These are phyloP conservation scores for Aspergillus latus DNA, from an alignment of 2,329 filamentous ascomycete genomes.

Conservation along the genomic window DNA sequence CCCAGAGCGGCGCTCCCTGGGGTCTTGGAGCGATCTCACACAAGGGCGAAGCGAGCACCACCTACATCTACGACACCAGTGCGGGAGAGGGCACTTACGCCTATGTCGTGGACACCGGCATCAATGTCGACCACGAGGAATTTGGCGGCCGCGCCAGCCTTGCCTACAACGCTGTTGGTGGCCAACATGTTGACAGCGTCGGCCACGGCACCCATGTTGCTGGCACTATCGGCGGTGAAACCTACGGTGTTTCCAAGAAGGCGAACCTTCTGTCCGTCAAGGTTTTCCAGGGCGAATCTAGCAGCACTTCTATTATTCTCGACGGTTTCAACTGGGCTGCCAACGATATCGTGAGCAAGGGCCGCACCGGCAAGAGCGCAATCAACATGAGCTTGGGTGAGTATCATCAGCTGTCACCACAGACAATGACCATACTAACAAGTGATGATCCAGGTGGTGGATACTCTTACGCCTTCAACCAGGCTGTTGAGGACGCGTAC, in stretches of 20 bases:
- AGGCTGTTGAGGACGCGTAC: constrained; percentile 39
- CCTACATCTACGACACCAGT: constrained; percentile 38
- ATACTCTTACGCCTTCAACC: constrained; percentile 39
- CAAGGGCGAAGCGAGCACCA: constrained; percentile 20
- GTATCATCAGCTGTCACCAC: neutral
- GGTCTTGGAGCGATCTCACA: constrained; percentile 39
- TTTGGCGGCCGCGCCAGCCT: constrained; percentile 39
- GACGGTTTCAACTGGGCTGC: constrained; percentile 48
- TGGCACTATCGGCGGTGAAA: constrained; percentile 37
- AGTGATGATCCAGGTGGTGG: constrained; percentile 27
- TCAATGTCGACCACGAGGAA: constrained; percentile 34
- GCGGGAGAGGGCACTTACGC: constrained; percentile 38
- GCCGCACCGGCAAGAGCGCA: constrained; percentile 30
- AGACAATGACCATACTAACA: neutral
- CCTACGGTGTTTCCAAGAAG: constrained; percentile 41
- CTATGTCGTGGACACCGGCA: constrained; percentile 44
- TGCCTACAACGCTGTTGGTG: constrained; percentile 36
- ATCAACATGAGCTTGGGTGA: constrained; percentile 39
- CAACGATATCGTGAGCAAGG: constrained; percentile 32
- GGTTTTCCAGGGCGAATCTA: constrained; percentile 44
- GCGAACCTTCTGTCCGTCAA: constrained; percentile 49
- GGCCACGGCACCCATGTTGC: constrained; percentile 44
- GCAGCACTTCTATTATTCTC: constrained; percentile 51
- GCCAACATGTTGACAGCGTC: constrained; percentile 25
- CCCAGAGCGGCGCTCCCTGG: constrained; percentile 32